A percentile compares a stretch with the other conserved stretches of the same genome.
phyloP scores from a whole-genome alignment of 192 early-diverging fungal genomes.

The Entomortierella lignicola region DNA sequence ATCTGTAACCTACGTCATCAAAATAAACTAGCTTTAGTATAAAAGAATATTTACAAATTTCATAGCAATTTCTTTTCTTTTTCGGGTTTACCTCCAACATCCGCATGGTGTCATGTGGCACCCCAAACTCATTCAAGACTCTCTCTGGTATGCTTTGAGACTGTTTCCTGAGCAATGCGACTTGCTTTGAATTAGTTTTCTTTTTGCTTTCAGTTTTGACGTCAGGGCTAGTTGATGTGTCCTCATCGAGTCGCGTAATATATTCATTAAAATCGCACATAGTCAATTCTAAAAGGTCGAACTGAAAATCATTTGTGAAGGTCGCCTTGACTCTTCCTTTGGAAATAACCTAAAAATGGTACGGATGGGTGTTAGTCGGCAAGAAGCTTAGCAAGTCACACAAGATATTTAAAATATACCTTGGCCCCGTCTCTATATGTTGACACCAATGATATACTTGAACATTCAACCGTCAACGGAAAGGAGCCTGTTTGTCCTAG shows the following conservation, averaged over 20 bases:
- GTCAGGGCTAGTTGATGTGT: conserved; percentile 4
- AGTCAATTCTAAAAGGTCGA: conserved; percentile 37
- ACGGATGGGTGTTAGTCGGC: no score
- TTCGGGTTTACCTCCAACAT: conserved; percentile 25
- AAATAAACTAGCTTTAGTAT: neutral
- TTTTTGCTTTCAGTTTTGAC: conserved; percentile 35
- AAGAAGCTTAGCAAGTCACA: no score
- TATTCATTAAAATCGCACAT: conserved; percentile 21
- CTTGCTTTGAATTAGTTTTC: conserved; percentile 23
- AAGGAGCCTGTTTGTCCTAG: neutral
- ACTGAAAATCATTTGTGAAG: conserved; percentile 29
- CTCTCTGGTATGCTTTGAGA: conserved; percentile 32
- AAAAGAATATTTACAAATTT: neutral
- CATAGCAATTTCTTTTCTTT: neutral
- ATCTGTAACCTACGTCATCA: neutral
- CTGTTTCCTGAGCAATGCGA: neutral
- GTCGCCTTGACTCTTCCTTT: conserved; percentile 30
- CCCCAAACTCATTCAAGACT: conserved; percentile 41
- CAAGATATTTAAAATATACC: conserved; percentile 12
- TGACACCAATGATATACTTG: conserved; percentile 23
- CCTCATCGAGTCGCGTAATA: conserved; percentile 16
- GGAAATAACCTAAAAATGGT: conserved; percentile 21
- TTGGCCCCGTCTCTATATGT: conserved; percentile 32
- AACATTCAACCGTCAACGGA: conserved; percentile 22
- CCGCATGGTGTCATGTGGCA: conserved; percentile 16